Evolutionary conservation across 2,329 filamentous ascomycete species (phyloP).

Genomic region (Fusarium sp.): DNA sequence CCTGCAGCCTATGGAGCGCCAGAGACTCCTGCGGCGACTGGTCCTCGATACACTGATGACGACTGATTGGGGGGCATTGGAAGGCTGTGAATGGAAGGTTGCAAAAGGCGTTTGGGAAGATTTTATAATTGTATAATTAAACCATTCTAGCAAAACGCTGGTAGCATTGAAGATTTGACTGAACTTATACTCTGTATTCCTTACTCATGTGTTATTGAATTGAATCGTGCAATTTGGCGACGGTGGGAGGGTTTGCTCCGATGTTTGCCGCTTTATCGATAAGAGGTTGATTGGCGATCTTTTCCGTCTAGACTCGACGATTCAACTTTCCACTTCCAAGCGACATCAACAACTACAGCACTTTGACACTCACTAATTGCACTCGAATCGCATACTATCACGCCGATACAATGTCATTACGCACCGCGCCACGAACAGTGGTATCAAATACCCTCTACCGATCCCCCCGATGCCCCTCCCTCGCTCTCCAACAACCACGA

Average conservation of each 20-base stretch:
- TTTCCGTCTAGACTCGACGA: background rate
- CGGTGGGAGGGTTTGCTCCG: background rate
- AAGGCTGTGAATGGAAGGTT: slow-evolving; percentile 9
- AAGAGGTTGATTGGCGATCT: slow-evolving; percentile 21
- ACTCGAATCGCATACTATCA: background rate
- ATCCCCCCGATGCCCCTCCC: background rate
- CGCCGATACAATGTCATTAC: slow-evolving; percentile 14
- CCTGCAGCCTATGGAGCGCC: slow-evolving; percentile 72
- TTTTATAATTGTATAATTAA: slow-evolving; percentile 41
- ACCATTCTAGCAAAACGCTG: slow-evolving; percentile 10
- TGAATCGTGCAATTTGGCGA: background rate
- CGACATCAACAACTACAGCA: background rate
- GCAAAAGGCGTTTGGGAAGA: slow-evolving; percentile 44
- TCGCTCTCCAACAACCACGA: slow-evolving; percentile 4
- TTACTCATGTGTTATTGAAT: background rate
- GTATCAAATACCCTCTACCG: background rate
- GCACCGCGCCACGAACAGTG: slow-evolving; percentile 3
- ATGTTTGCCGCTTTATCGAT: slow-evolving; percentile 39
- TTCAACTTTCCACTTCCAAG: slow-evolving; percentile 2
- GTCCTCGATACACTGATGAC: slow-evolving; percentile 69
- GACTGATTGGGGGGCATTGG: slow-evolving; percentile 52
- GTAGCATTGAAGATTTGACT: slow-evolving; percentile 9
- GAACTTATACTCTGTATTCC: background rate
- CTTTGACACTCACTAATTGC: background rate
- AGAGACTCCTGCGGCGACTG: slow-evolving; percentile 74